phyloP scores from a whole-genome alignment of 2,329 filamentous ascomycete species.

The Sphaerulina populicola region DNA sequence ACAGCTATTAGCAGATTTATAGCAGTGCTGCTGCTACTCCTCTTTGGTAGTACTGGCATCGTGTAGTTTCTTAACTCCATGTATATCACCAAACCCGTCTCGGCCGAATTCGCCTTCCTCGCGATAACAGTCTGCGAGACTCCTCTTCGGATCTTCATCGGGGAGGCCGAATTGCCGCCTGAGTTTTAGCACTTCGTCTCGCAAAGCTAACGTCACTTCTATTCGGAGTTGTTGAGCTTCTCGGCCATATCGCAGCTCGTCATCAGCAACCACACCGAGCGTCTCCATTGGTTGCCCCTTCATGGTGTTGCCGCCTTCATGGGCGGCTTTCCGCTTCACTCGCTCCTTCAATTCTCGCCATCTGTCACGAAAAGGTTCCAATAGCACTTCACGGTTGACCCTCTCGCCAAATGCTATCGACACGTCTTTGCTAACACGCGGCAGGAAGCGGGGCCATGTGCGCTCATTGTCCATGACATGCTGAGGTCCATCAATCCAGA shows the following conservation, averaged over 20 bases:
- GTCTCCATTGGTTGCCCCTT: conserved; percentile 7
- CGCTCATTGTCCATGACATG: conserved; percentile 80
- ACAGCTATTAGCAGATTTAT: background rate
- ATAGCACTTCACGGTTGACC: conserved; percentile 63
- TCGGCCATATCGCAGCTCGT: conserved; percentile 57
- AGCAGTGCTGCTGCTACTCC: conserved; percentile 32
- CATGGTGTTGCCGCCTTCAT: background rate
- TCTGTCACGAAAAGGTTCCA: conserved; percentile 64
- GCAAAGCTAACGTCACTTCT: conserved; percentile 69
- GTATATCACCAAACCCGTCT: conserved; percentile 33
- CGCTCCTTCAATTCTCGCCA: conserved; percentile 62
- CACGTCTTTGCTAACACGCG: conserved; percentile 62
- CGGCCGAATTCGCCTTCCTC: conserved; percentile 42
- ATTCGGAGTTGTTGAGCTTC: conserved; percentile 70
- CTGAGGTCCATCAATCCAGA: conserved; percentile 89
- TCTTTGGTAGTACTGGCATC: conserved; percentile 56
- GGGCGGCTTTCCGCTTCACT: conserved; percentile 37
- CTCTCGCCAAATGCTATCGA: conserved; percentile 70
- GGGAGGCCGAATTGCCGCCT: conserved; percentile 62
- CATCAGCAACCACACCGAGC: conserved; percentile 56
- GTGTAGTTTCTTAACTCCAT: conserved; percentile 44
- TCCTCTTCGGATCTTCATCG: conserved; percentile 70
- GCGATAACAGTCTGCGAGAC: conserved; percentile 73
- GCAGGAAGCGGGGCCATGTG: conserved; percentile 69
- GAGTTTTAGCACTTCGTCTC: conserved; percentile 72